These are phyloP conservation scores for Taiozyma sp. DNA, from an alignment of 1,139 yeast genomes.

Conservation along the genomic window DNA sequence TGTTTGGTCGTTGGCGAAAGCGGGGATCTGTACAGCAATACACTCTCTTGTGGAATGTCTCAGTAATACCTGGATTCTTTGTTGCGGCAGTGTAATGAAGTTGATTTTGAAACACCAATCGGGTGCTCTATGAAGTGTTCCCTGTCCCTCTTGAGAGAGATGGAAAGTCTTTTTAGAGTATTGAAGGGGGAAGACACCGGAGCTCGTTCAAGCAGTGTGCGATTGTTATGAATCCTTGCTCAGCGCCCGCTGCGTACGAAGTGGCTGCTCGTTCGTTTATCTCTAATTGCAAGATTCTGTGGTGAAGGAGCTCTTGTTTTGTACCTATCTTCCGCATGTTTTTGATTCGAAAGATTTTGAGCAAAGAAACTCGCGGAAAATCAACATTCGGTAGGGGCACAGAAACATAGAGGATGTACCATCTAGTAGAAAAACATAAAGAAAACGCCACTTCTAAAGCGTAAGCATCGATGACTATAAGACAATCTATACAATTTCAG, in stretches of 20 bases:
- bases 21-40: not conserved
- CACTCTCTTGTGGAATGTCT: too few species aligned
- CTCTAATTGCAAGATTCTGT: not conserved
- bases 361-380: not conserved
- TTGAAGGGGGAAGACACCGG: not conserved
- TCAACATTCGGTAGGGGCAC: not conserved
- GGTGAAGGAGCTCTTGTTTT: not conserved
- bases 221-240: not conserved
- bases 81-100: not conserved
- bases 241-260: not conserved
- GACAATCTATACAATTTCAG: not conserved
- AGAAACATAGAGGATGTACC: too few species aligned
- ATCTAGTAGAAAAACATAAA: too few species aligned
- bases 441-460: not conserved
- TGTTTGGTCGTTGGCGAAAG: not conserved
- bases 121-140: not conserved
- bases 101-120: not conserved
- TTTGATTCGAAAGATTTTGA: not conserved
- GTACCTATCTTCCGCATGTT: not conserved
- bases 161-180: not conserved
- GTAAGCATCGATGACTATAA: not conserved
- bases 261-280: too few species aligned
- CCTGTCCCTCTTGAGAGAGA: not conserved
- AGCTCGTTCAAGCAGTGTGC: not conserved
- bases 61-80: too few species aligned